Conservation (phyloP, 345 rosid species). For the Gossypium turneri region DNA sequence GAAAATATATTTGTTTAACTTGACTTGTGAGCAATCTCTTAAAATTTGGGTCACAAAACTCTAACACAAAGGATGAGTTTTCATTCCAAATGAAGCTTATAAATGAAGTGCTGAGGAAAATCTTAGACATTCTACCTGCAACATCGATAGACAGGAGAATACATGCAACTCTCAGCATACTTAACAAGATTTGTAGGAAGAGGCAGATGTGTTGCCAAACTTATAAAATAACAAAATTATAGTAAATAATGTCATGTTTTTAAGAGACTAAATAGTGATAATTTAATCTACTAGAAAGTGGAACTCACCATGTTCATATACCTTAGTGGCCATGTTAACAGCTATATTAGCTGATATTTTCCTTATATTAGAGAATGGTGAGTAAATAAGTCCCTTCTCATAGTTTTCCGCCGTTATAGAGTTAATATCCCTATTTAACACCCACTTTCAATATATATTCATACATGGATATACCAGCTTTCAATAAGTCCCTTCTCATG, state of each 20-base stretch:
- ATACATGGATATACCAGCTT: too few relatives aligned
- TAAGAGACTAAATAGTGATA: neutral
- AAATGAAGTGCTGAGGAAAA: neutral
- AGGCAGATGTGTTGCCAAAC: conserved; percentile 81
- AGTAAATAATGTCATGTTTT: neutral
- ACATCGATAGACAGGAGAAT: conserved; percentile 67
- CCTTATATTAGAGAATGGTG: conserved; percentile 71
- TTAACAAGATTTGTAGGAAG: conserved; percentile 68
- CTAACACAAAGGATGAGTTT: neutral
- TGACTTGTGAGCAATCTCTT: too few relatives aligned
- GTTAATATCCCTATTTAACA: too few relatives aligned
- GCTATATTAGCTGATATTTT: conserved; percentile 93
- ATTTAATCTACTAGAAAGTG: neutral
- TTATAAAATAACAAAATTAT: conserved; percentile 23
- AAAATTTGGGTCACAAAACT: too few relatives aligned
- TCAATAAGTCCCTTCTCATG: too few relatives aligned
- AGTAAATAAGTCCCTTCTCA: conserved; percentile 79
- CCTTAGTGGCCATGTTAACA: conserved; percentile 80
- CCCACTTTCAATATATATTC: too few relatives aligned
- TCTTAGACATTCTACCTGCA: conserved; percentile 39
- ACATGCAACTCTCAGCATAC: conserved; percentile 94
- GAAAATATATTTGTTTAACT: too few relatives aligned
- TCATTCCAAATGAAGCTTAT: neutral
- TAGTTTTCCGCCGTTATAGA: conserved; percentile 56
- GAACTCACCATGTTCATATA: conserved; percentile 74